Evolutionary conservation across 2,329 filamentous ascomycete genomes (phyloP).

Genomic region (Emydomyces testavorans): DNA sequence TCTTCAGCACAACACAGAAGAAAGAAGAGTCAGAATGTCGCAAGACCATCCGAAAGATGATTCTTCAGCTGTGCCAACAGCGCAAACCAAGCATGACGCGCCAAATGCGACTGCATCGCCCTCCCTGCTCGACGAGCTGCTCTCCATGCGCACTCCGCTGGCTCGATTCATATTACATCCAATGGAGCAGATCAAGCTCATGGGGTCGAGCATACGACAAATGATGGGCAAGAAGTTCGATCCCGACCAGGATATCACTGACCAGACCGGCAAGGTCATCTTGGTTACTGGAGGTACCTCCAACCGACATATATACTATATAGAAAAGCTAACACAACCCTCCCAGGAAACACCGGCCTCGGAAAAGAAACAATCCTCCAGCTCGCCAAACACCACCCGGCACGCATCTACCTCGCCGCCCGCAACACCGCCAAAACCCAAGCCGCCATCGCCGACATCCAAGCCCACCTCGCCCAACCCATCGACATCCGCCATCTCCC

Average conservation of each 20-base stretch:
- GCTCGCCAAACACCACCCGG: constrained; percentile 38
- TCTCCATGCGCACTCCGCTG: not conserved
- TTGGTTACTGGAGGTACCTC: constrained; percentile 41
- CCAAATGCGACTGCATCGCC: not conserved
- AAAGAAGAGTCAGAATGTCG: not conserved
- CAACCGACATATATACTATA: not conserved
- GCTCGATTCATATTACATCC: constrained; percentile 2
- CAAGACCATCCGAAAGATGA: not conserved
- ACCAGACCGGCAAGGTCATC: constrained; percentile 40
- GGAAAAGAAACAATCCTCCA: constrained; percentile 39
- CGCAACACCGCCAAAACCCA: constrained; percentile 36
- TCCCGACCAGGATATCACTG: constrained; percentile 36
- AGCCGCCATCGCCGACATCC: constrained; percentile 35
- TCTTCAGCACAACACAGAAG: not conserved
- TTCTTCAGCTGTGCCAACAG: not conserved
- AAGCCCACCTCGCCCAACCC: constrained; percentile 21
- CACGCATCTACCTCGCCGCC: constrained; percentile 45
- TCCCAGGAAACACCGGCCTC: constrained; percentile 5
- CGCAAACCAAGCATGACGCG: not conserved
- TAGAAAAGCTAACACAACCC: not conserved
- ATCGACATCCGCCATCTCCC: constrained; percentile 36
- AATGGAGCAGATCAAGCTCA: constrained; percentile 10
- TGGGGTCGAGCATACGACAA: constrained; percentile 6
- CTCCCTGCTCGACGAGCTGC: not conserved
- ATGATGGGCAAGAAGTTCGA: constrained; percentile 23